phyloP scores from a whole-genome alignment of 768 basidiomycete genomes.

The Lactarius deliciosus region DNA sequence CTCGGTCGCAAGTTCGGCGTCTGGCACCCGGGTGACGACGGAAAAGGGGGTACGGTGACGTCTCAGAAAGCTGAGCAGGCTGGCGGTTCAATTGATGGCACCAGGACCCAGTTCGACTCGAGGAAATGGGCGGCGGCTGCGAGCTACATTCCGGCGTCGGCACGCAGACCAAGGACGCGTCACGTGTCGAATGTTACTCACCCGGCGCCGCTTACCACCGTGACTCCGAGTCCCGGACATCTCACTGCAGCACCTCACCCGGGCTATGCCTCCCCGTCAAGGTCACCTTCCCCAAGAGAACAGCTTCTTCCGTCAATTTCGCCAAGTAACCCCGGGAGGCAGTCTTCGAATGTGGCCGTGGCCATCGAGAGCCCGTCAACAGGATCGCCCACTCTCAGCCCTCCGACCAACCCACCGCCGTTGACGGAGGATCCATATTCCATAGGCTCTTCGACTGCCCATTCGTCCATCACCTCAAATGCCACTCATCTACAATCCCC shows the following conservation, averaged over 20 bases:
- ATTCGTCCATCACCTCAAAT: background rate
- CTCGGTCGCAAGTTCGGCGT: constrained; percentile 6
- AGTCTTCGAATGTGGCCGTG: background rate
- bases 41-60: background rate
- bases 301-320: background rate
- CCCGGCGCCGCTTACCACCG: background rate
- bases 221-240: background rate
- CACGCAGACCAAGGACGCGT: background rate
- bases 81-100: background rate
- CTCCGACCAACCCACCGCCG: background rate
- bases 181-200: background rate
- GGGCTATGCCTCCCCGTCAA: background rate
- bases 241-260: background rate
- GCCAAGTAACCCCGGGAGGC: background rate
- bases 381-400: background rate
- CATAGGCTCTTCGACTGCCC: background rate
- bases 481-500: background rate
- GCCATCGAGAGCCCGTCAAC: no score
- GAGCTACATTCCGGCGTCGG: background rate
- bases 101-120: no score
- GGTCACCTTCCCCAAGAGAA: background rate
- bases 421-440: background rate
- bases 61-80: background rate
- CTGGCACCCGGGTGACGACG: background rate
- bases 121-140: background rate